phyloP scores from a whole-genome alignment of 345 rosid species.

The Eutrema japonicum region DNA sequence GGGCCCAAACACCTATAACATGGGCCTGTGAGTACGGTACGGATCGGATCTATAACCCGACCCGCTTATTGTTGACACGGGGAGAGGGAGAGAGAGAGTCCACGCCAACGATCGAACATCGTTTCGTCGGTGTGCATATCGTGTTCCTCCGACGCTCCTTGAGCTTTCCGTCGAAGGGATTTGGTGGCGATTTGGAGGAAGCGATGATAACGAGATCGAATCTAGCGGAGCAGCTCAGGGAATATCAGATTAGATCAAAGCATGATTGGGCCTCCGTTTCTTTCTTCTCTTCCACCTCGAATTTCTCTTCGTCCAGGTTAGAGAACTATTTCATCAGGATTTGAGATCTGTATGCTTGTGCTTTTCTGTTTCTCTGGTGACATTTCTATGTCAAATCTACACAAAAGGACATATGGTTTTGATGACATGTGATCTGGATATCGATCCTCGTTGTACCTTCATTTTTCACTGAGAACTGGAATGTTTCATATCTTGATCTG shows the following conservation, averaged over 20 bases:
- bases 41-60: conserved; percentile 30
- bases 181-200: conserved; percentile 12
- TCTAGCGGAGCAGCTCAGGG: conserved; percentile 88
- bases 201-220: conserved; percentile 97
- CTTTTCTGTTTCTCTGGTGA: background rate
- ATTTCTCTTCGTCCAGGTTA: conserved; percentile 73
- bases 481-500: conserved; percentile 2
- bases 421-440: background rate
- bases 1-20: background rate
- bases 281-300: conserved; percentile 89
- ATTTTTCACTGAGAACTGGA: background rate
- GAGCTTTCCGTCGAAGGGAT: conserved; percentile 14
- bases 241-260: conserved; percentile 94
- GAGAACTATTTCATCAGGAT: background rate
- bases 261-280: conserved; percentile 99
- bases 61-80: conserved; percentile 25
- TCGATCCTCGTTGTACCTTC: background rate
- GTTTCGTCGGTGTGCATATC: conserved; percentile 33
- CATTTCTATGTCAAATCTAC: background rate
- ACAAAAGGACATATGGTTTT: background rate
- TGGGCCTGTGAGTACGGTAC: background rate
- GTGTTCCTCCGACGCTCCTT: conserved; percentile 2
- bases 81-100: conserved; percentile 14
- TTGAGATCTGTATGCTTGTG: conserved; percentile 19
- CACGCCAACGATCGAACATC: conserved; percentile 41